Conservation (phyloP, 129 eudicot species). For the Ambrosia trifida region DNA sequence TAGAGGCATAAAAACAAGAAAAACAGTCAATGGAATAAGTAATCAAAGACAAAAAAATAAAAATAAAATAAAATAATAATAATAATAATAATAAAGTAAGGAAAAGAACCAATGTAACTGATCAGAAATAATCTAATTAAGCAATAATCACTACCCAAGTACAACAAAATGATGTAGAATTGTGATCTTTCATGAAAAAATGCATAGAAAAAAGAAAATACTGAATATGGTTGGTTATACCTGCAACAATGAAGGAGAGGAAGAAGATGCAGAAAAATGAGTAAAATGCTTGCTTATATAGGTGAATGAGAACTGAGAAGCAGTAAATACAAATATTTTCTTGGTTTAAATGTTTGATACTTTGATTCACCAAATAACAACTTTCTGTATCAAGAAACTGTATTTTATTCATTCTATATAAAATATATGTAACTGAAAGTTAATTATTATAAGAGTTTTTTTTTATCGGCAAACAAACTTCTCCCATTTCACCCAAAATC, state of each 20-base stretch:
- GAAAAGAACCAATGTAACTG: conserved; percentile 5
- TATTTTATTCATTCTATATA: too few relatives aligned
- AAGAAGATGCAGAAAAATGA: conserved; percentile 34
- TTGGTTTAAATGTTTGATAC: background rate
- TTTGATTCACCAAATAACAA: background rate
- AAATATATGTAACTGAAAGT: too few relatives aligned
- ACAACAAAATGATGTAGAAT: background rate
- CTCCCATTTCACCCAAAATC: too few relatives aligned
- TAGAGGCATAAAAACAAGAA: background rate
- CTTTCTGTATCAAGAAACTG: too few relatives aligned
- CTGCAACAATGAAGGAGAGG: conserved; percentile 26
- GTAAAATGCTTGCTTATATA: conserved; percentile 26
- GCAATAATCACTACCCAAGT: background rate
- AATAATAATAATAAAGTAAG: too few relatives aligned
- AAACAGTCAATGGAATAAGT: conserved; percentile 1
- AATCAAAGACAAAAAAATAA: background rate
- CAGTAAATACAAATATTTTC: conserved; percentile 13
- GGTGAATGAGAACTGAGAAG: conserved; percentile 18
- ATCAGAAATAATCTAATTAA: background rate
- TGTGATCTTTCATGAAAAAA: background rate
- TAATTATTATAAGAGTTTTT: too few relatives aligned
- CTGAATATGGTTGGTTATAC: conserved; percentile 21
- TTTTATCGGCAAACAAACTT: too few relatives aligned
- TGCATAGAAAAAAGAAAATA: conserved; percentile 23
- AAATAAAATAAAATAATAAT: too few relatives aligned